Evolutionary conservation across 495 filamentous ascomycete genomes (phyloP).

Genomic region (Tuber calosporum): DNA sequence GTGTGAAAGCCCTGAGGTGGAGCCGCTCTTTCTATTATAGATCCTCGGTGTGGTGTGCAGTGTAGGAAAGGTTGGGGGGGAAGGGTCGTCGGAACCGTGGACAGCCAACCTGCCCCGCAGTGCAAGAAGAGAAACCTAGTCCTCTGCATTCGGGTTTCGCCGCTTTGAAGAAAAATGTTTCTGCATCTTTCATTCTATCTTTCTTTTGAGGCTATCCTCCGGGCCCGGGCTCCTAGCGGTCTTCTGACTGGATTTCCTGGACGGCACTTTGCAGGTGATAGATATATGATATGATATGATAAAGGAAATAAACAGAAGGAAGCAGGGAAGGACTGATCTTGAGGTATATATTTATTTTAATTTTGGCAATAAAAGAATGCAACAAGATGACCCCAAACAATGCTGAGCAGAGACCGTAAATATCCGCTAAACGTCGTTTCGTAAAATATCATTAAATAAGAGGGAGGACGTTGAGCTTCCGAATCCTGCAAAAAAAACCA

Average conservation of each 20-base stretch:
- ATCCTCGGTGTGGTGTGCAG: neutral
- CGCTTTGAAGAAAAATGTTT: neutral
- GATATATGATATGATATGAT: neutral
- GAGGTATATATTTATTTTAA: neutral
- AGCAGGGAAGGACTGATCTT: neutral
- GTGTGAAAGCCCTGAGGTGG: neutral
- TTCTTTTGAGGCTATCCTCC: neutral
- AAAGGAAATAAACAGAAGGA: neutral
- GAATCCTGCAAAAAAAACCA: neutral
- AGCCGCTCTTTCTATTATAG: neutral
- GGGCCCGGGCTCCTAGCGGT: neutral
- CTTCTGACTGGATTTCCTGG: neutral
- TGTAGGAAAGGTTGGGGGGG: neutral
- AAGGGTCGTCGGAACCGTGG: neutral
- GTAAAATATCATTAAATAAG: neutral
- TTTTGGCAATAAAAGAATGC: neutral
- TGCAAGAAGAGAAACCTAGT: neutral
- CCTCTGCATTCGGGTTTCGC: neutral
- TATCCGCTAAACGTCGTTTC: neutral
- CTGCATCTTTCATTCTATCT: neutral
- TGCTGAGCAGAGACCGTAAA: neutral
- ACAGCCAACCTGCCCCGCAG: neutral
- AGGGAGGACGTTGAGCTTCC: neutral
- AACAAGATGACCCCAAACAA: neutral
- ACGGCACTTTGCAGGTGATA: neutral